Base-by-base conservation (phyloP, 768 basidiomycete genomes). In the Crucibulum laeve region DNA sequence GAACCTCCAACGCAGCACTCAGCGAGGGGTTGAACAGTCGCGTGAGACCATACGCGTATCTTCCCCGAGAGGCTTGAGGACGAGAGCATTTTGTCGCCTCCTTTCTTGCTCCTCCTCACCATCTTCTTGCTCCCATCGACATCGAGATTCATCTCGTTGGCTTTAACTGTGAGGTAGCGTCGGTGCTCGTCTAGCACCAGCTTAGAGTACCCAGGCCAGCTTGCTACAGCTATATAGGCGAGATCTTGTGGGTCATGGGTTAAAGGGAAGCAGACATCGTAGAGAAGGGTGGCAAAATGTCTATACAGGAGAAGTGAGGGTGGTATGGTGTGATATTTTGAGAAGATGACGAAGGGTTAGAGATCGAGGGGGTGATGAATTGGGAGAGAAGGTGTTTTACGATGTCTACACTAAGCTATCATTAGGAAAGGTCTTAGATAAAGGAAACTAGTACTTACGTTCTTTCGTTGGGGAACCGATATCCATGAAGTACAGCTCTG, bases 201-300 rank as follows among this genome's bases (percentile, higher is more conserved):
- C 42, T 80, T 74, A 1, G 84, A 74, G 51, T 89, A 91, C 2
- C 80, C 84, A 0, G 88, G 86, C 88, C 90, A 91, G 17, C 82
- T 73, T 4, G 89, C 84, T 0, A 84, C 80, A 2, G 84, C 79
- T 22, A 91, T 74, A 54, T 91, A 91, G 33, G 76, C 73, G 1
- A 91, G 68, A 54, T 91, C 89, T 38, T 77, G 58, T 1, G 80
- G 76, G 53, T 90, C 82, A 30, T 71, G 74, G 3, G 77, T 80
- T 59, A 82, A 89, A 4, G 78, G 70, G 17, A 73, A 73, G 55
- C 87, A 81, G 23, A 77, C 67, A 37, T 77, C 74, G 54, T 77
- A 78, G 2, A 91, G 59, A 6, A 76, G 66, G 5, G 74, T 67
- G 15, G 72, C 57, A 47, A 84, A 91, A 43, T 84, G 80, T n/a